Conservation (phyloP, 768 basidiomycete genomes). For the Dacryopinax spathularia region DNA sequence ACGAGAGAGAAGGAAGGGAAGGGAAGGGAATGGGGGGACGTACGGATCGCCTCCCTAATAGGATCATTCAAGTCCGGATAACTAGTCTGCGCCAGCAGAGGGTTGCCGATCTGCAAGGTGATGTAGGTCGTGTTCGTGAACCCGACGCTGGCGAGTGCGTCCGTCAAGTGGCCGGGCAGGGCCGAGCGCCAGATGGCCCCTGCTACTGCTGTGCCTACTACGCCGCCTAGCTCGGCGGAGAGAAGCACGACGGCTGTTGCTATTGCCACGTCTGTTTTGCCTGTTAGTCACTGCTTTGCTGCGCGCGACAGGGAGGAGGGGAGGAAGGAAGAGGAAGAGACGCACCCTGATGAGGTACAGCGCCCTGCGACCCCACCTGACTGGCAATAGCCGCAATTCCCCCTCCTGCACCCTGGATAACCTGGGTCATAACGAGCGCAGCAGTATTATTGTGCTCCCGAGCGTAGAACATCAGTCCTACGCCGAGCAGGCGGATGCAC, state of each 20-base stretch:
- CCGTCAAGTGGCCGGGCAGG: slow-evolving; percentile 45
- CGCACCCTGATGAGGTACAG: slow-evolving; percentile 37
- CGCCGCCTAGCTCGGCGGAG: slow-evolving; percentile 53
- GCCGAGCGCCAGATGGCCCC: slow-evolving; percentile 49
- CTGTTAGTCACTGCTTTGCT: slow-evolving; percentile 7
- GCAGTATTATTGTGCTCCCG: slow-evolving; percentile 39
- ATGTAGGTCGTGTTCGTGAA: slow-evolving; percentile 46
- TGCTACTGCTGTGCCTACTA: slow-evolving; percentile 54
- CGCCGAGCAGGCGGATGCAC: slow-evolving; percentile 27
- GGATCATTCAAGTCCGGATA: slow-evolving; percentile 35
- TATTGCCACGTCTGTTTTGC: slow-evolving; percentile 41
- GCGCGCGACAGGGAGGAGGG: slow-evolving; percentile 11
- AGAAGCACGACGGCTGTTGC: slow-evolving; percentile 55
- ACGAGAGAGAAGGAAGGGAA: background rate
- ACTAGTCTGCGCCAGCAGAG: slow-evolving; percentile 7
- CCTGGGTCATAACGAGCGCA: slow-evolving; percentile 47
- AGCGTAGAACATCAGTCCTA: slow-evolving; percentile 55
- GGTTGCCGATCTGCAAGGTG: slow-evolving; percentile 21
- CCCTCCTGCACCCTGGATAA: slow-evolving; percentile 62
- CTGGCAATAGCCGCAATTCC: slow-evolving; percentile 47
- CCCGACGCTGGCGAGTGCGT: slow-evolving; percentile 31
- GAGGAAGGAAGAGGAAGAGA: background rate
- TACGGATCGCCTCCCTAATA: slow-evolving; percentile 47
- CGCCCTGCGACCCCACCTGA: slow-evolving; percentile 50
- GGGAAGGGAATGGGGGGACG: slow-evolving; percentile 20